Evolutionary conservation across 192 early-diverging fungal genomes (phyloP).

Genomic region (Coemansia sp.): DNA sequence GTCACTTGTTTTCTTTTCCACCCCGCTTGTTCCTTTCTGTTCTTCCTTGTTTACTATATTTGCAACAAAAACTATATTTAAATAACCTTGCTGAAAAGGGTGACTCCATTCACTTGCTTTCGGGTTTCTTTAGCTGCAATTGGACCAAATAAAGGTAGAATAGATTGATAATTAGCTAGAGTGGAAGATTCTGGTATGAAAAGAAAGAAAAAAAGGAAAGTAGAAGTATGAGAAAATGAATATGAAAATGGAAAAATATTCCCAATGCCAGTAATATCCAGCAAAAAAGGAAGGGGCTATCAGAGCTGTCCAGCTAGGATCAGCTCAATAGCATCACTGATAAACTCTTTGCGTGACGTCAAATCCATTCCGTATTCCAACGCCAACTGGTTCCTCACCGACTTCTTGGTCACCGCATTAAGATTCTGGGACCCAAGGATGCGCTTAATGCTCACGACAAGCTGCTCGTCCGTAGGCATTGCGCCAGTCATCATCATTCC

Average conservation of each 20-base stretch:
- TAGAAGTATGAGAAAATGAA: background rate
- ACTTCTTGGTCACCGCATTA: conserved; percentile 76
- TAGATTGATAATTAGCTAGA: too few relatives aligned
- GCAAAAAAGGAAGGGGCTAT: background rate
- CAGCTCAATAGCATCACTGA: conserved; percentile 64
- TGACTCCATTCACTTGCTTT: too few relatives aligned
- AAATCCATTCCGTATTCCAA: conserved; percentile 70
- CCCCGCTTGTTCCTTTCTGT: too few relatives aligned
- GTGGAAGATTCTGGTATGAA: background rate
- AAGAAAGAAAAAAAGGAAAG: background rate
- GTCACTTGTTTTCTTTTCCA: too few relatives aligned
- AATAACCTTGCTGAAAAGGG: too few relatives aligned
- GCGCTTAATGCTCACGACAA: conserved; percentile 64
- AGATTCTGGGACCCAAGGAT: conserved; percentile 72
- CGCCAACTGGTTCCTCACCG: conserved; percentile 72
- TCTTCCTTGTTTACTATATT: too few relatives aligned
- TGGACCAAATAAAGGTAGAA: too few relatives aligned
- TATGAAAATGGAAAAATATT: background rate
- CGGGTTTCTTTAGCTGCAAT: too few relatives aligned
- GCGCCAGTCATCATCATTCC: conserved; percentile 41
- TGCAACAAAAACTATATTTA: too few relatives aligned
- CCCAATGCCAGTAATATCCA: background rate
- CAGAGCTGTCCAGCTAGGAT: conserved; percentile 42
- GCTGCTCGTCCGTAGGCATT: conserved; percentile 68
- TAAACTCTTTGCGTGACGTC: conserved; percentile 66